Conservation (phyloP, 129 eudicot species). For the Flaveria brownii region DNA sequence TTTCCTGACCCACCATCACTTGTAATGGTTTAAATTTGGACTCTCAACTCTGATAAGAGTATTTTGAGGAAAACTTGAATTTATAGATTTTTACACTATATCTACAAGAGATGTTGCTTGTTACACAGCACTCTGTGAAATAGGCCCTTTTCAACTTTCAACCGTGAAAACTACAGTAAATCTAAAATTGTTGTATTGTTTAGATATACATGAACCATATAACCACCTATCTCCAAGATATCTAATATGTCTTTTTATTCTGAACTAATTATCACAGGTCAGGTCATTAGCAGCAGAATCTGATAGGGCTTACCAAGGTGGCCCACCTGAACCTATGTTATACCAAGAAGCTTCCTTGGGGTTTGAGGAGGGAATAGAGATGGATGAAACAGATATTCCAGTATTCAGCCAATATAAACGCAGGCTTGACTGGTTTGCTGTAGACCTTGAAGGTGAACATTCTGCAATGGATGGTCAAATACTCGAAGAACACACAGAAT, state of each 20-base stretch:
- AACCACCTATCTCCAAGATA: slow-evolving; percentile 18
- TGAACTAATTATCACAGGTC: slow-evolving; percentile 52
- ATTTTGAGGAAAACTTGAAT: not conserved
- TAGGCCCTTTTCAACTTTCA: slow-evolving; percentile 1
- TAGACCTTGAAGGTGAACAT: slow-evolving; percentile 99
- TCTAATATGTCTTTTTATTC: slow-evolving; percentile 9
- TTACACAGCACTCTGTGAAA: not conserved
- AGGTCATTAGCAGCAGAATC: slow-evolving; percentile 95
- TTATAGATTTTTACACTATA: slow-evolving; percentile 4
- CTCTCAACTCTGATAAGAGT: not conserved
- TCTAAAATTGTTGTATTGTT: not conserved
- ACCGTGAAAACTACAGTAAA: not conserved
- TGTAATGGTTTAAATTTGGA: not conserved
- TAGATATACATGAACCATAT: slow-evolving; percentile 4
- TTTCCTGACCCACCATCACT: not conserved
- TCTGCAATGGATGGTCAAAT: slow-evolving; percentile 99
- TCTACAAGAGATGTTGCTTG: slow-evolving; percentile 21
- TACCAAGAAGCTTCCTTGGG: slow-evolving; percentile 68
- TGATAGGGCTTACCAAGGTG: slow-evolving; percentile 87
- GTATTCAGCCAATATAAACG: slow-evolving; percentile 54
- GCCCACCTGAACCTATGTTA: slow-evolving; percentile 69
- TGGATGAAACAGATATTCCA: slow-evolving; percentile 46
- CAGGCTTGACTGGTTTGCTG: slow-evolving; percentile 96
- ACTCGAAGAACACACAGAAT: slow-evolving; percentile 95
- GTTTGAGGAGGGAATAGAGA: slow-evolving; percentile 47